Percentiles rank a stretch among this genome's conserved stretches.
Conservation (phyloP, 2,329 filamentous ascomycete species). For the Teratosphaeria epicoccoides region DNA sequence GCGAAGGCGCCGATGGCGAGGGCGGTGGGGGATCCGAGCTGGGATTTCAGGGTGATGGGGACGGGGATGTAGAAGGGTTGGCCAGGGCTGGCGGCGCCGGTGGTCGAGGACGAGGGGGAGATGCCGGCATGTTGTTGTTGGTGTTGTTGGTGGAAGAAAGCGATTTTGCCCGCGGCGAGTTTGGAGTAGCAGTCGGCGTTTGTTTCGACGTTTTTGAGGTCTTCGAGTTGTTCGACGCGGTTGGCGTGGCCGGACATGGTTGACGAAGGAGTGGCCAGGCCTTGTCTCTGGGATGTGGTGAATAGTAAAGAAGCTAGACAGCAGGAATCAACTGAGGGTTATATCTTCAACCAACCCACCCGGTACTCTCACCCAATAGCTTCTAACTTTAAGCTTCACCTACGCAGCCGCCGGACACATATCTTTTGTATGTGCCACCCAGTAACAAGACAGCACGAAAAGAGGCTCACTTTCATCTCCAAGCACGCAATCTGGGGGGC, state of each 20-base stretch:
- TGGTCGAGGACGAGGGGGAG: slow-evolving; percentile 1
- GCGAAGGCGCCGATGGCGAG: slow-evolving; percentile 44
- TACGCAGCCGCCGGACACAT: neutral
- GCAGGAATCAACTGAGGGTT: too few species aligned
- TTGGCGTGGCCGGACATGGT: slow-evolving; percentile 6
- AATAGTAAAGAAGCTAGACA: too few species aligned
- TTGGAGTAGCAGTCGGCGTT: slow-evolving; percentile 20
- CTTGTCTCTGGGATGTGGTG: too few species aligned
- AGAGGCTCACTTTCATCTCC: neutral
- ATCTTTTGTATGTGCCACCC: neutral
- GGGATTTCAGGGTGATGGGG: slow-evolving; percentile 23
- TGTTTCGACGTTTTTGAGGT: slow-evolving; percentile 17
- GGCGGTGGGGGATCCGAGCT: slow-evolving; percentile 31
- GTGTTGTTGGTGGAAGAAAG: slow-evolving; percentile 9
- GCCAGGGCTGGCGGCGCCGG: neutral
- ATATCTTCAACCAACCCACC: too few species aligned
- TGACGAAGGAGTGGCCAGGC: too few species aligned
- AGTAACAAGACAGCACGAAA: neutral
- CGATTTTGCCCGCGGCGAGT: slow-evolving; percentile 16
- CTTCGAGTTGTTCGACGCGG: slow-evolving; percentile 20
- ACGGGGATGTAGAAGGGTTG: slow-evolving; percentile 20
- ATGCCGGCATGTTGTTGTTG: too few species aligned
- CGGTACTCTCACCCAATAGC: neutral
- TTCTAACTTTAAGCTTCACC: too few species aligned
- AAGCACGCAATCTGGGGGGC: neutral